phyloP scores from a whole-genome alignment of 352 stramenopile species.

The Globisporangium lucens region DNA sequence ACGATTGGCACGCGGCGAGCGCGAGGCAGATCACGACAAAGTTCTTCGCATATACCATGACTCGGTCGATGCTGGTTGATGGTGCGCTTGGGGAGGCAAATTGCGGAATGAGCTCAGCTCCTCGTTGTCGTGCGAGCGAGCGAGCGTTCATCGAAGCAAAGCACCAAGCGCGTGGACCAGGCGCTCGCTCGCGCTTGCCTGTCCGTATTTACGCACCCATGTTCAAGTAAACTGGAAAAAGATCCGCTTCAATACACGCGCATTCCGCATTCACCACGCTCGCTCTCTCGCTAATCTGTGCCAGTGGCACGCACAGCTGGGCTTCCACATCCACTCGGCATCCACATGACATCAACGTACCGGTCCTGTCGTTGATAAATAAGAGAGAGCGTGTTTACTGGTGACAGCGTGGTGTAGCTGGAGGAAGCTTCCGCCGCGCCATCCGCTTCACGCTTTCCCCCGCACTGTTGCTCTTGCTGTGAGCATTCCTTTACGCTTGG shows the following conservation, averaged over 20 bases:
- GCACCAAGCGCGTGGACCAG: background rate
- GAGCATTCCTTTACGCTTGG: background rate
- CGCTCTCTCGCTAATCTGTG: background rate
- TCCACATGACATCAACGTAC: background rate
- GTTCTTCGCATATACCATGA: conserved; percentile 8
- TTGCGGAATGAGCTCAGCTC: conserved; percentile 6
- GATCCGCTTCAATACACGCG: background rate
- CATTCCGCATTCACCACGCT: background rate
- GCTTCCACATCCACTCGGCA: background rate
- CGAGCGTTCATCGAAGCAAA: background rate
- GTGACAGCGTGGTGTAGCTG: background rate
- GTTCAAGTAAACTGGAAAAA: background rate
- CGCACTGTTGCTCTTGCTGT: background rate
- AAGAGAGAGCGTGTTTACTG: background rate
- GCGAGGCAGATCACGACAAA: conserved; percentile 1
- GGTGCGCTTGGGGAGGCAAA: background rate
- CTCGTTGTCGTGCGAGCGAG: background rate
- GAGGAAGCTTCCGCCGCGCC: background rate
- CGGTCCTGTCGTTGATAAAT: background rate
- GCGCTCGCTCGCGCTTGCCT: background rate
- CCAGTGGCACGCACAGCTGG: background rate
- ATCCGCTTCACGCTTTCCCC: background rate
- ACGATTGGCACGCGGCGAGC: background rate
- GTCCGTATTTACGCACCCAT: background rate
- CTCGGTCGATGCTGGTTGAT: background rate